Evolutionary conservation across 306 rosid genomes (phyloP).

Genomic region (Alnus glutinosa): DNA sequence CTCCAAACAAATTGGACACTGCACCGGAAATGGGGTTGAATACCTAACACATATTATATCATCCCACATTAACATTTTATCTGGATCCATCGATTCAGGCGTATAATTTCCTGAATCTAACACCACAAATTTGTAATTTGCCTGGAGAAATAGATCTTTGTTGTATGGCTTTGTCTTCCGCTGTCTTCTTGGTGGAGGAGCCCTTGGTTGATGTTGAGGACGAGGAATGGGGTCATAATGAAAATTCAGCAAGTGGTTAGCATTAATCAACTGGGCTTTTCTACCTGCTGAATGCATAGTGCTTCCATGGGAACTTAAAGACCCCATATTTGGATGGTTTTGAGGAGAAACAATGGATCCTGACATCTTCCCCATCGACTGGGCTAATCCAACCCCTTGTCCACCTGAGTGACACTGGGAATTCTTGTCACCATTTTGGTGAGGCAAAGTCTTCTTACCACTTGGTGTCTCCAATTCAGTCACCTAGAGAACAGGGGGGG

Average conservation of each 20-base stretch:
- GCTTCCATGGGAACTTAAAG: conserved; percentile 52
- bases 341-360: conserved; percentile 38
- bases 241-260: conserved; percentile 87
- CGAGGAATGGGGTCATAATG: conserved; percentile 87
- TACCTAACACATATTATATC: conserved; percentile 81
- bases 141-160: conserved; percentile 92
- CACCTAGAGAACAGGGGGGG: conserved; percentile 43
- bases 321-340: conserved; percentile 42
- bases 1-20: conserved; percentile 97
- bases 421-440: conserved; percentile 39
- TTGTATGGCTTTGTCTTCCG: conserved; percentile 78
- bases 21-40: conserved; percentile 71
- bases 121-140: conserved; percentile 86
- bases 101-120: conserved; percentile 71
- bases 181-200: conserved; percentile 73
- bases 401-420: conserved; percentile 51
- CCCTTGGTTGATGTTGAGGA: conserved; percentile 74
- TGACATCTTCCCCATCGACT: conserved; percentile 41
- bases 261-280: conserved; percentile 69
- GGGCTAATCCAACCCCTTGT: conserved; percentile 45
- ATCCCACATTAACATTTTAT: conserved; percentile 94
- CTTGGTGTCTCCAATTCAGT: conserved; percentile 41
- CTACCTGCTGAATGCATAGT: conserved; percentile 49
- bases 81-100: conserved; percentile 77
- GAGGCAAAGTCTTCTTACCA: conserved; percentile 39